phyloP scores from a whole-genome alignment of 495 filamentous ascomycete species.

The Cryomyces antarcticus region DNA sequence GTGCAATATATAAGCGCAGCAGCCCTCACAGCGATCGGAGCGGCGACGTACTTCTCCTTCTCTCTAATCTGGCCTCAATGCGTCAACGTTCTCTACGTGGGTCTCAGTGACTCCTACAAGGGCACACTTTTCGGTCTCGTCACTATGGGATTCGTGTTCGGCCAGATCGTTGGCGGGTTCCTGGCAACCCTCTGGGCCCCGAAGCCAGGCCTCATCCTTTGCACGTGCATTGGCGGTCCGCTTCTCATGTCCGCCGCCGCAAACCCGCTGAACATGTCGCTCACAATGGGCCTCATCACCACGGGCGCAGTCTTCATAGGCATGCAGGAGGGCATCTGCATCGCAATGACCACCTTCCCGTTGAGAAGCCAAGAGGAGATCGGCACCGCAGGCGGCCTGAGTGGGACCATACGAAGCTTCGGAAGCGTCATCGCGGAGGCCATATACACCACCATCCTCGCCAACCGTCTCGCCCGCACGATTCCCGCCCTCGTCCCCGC shows the following conservation, averaged over 20 bases:
- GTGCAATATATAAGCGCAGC: constrained; percentile 21
- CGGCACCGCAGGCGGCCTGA: constrained; percentile 2
- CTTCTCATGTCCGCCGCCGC: constrained; percentile 2
- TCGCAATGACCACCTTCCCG: constrained; percentile 4
- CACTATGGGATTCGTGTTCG: constrained; percentile 5
- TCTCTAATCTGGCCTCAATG: constrained; percentile 21
- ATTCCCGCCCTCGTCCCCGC: constrained; percentile 1
- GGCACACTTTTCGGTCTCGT: not conserved
- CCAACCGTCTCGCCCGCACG: constrained; percentile 1
- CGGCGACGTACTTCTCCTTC: constrained; percentile 21
- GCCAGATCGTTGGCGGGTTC: constrained; percentile 4
- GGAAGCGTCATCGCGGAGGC: constrained; percentile 2
- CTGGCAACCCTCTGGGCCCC: constrained; percentile 1
- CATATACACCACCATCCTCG: constrained; percentile 3
- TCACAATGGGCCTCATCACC: constrained; percentile 2
- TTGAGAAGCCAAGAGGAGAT: constrained; percentile 3
- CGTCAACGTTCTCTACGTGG: constrained; percentile 10
- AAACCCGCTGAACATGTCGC: constrained; percentile 1
- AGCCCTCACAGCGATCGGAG: constrained; percentile 19
- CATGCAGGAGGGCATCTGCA: constrained; percentile 1
- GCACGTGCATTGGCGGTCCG: constrained; percentile 1
- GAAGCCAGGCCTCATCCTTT: constrained; percentile 1
- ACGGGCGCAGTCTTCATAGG: constrained; percentile 1
- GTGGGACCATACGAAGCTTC: constrained; percentile 4
- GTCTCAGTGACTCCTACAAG: no score